Base-by-base conservation (phyloP, 805 yeast genomes). In the Starmerella floris region DNA sequence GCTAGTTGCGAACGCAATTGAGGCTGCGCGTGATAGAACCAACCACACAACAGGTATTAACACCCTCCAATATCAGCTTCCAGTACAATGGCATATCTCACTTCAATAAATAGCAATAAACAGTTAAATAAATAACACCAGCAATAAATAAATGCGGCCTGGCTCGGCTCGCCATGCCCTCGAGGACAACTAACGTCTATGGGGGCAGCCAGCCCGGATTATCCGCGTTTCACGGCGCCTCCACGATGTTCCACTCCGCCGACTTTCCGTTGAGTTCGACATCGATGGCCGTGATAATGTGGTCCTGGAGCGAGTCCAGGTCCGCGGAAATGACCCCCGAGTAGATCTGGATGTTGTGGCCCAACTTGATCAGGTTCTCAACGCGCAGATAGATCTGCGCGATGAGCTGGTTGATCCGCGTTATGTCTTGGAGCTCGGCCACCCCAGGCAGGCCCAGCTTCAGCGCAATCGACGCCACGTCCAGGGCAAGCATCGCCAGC, bases 181-280 rank as follows among this genome's bases (percentile, higher is more conserved):
- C 13, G n/a, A n/a, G n/a, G n/a, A n/a, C n/a, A n/a, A n/a, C n/a
- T n/a, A n/a, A n/a, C n/a, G n/a, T n/a, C n/a, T n/a, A n/a, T n/a
- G n/a, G n/a, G n/a, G n/a, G n/a, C n/a, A n/a, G n/a, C n/a, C n/a
- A n/a, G n/a, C n/a, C n/a, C n/a, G n/a, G n/a, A n/a, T n/a, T n/a
- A n/a, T n/a, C n/a, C n/a, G n/a, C n/a, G n/a, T n/a, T n/a, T n/a
- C n/a, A n/a, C n/a, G 49, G 49, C 71, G 46, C 45, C 21, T 53
- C 56, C 15, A 59, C 50, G 13, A 58, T 42, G 40, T 55, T 56
- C 65, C 65, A 61, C 40, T 61, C 63, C 10, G 57, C 61, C 2
- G 57, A 49, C 25, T 51, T 55, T 17, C 63, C 63, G 40, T 60
- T 57, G 30, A 60, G 46, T 34, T 55, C 63, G 21, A 56, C 44